Base-by-base conservation (phyloP, 768 basidiomycete species). In the Boletus rubropictus region DNA sequence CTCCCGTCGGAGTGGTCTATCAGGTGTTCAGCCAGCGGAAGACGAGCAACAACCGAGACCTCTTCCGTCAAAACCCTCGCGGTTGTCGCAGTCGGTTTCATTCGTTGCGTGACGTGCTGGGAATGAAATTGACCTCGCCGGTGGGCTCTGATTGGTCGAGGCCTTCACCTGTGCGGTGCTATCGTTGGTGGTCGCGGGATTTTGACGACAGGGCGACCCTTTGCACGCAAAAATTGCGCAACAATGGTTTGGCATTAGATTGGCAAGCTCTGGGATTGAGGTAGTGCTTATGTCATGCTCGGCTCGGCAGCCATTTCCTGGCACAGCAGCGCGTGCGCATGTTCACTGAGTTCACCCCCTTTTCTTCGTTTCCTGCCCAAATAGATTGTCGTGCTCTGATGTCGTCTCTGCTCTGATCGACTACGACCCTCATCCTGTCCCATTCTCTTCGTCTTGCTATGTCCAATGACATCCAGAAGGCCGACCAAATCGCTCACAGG, bases 401-500 rank as follows among this genome's bases (percentile, higher is more conserved):
- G 64, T 61, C 52, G 53, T 52, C 48, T 43, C 41, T 49, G 44
- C 29, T 62, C 50, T 66, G 58, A 66, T 62, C 39, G 11, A 46
- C 38, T 11, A 32, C 51, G n/a, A 42, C 46, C 39, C 46, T 20
- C 50, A 54, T 14, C 28, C 38, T 41, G 37, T 40, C 2, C 14
- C 44, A 32, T 5, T 38, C 9, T 33, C 39, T 37, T 28, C 42
- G 36, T 38, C 57, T 46, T 66, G 68, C 73, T 64, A 75, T 75
- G 74, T 75, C 74, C 57, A 74, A 72, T 72, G 75, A 76, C 66
- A 69, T 69, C 49, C 69, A 69, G 62, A 89, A 81, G 73, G 84
- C 87, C 55, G 87, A 91, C 75, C 86, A 89, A 75, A 90, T 91
- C 58, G 84, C 85, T 40, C 82, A 82, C 66, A 81, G 82, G 64